A percentile compares a stretch with the other conserved stretches of the same genome.
Evolutionary conservation across 2,329 filamentous ascomycete genomes (phyloP).

Genomic region (Calonectria naviculata): DNA sequence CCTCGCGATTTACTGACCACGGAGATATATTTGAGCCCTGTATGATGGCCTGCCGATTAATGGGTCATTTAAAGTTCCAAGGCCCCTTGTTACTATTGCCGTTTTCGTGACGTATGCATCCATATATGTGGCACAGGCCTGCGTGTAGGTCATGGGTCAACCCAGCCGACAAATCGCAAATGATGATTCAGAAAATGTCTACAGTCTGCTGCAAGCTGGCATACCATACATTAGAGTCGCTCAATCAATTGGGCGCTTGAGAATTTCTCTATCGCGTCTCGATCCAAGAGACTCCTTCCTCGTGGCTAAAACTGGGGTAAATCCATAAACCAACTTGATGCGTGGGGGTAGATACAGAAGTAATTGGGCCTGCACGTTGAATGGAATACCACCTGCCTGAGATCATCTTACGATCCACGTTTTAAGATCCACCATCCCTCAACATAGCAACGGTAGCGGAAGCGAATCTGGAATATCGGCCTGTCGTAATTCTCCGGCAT

Average conservation of each 20-base stretch:
- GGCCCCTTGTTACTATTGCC: background rate
- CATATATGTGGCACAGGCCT: background rate
- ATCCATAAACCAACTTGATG: no score
- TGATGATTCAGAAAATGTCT: no score
- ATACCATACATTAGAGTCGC: no score
- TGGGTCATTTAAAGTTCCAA: background rate
- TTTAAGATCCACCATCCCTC: background rate
- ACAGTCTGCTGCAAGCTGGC: no score
- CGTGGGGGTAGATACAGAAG: background rate
- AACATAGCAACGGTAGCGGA: background rate
- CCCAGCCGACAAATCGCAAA: no score
- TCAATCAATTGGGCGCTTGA: no score
- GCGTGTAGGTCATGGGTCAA: background rate
- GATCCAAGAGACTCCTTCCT: no score
- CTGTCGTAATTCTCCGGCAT: background rate
- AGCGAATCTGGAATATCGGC: background rate
- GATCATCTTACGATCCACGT: background rate
- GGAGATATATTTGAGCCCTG: background rate
- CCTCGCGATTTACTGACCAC: background rate
- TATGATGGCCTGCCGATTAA: background rate
- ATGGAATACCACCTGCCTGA: background rate
- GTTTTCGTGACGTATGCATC: background rate
- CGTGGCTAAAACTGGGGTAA: no score
- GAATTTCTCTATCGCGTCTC: no score
- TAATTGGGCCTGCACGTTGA: background rate